Evolutionary conservation across 2,329 filamentous ascomycete species (phyloP).

Genomic region (Pseudopyricularia javanii): DNA sequence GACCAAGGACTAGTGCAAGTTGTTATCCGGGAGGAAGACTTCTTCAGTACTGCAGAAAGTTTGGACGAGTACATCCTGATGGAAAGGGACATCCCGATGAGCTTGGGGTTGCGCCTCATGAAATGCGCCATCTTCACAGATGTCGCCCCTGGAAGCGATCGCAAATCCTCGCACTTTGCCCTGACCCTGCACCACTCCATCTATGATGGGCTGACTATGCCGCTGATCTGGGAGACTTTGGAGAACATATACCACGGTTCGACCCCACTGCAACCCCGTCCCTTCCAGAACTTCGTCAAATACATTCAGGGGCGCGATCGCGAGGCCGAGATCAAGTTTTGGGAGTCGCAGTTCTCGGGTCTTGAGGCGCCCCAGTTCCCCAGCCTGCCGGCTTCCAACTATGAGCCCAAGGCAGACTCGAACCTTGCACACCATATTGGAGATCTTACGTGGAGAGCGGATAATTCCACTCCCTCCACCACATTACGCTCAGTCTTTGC

Average conservation of each 20-base stretch:
- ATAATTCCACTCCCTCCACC: no score
- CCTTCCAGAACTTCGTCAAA: background rate
- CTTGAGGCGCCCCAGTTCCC: background rate
- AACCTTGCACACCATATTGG: background rate
- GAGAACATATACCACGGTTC: background rate
- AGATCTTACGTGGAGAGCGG: background rate
- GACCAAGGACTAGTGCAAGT: no score
- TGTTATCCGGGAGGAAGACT: no score
- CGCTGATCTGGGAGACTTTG: background rate
- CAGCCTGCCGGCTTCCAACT: background rate
- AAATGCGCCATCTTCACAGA: background rate
- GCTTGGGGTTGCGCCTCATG: background rate
- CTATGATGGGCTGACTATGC: background rate
- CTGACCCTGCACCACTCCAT: background rate
- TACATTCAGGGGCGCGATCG: background rate
- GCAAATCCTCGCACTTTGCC: no score
- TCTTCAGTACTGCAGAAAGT: no score
- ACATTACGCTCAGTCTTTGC: background rate
- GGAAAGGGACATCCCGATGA: background rate
- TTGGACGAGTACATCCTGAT: background rate
- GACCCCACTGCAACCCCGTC: background rate
- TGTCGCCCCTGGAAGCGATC: no score
- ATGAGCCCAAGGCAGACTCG: background rate
- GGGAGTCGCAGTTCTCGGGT: background rate
- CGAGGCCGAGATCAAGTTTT: background rate